Conservation (phyloP, 768 basidiomycete species). For the Podaxis rugospora region DNA sequence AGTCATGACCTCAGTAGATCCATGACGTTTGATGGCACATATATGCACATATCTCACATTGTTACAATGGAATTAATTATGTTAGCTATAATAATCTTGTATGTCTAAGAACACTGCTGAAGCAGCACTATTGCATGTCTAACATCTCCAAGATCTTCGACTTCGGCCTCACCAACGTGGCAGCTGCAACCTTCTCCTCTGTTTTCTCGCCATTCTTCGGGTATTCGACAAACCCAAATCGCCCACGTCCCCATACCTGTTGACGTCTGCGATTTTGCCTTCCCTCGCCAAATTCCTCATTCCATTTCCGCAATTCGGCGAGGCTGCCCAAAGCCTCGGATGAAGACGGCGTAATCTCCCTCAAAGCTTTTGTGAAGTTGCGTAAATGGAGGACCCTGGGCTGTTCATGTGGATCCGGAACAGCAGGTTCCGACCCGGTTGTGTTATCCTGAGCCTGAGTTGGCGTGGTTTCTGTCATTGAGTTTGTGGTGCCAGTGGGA, state of each 20-base stretch:
- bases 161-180: constrained; percentile 5
- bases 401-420: constrained; percentile 6
- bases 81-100: neutral
- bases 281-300: constrained; percentile 92
- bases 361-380: constrained; percentile 82
- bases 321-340: constrained; percentile 79
- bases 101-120: neutral
- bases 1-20: neutral
- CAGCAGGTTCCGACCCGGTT: neutral
- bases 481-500: neutral
- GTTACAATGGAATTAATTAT: neutral
- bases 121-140: neutral
- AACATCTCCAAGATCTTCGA: constrained; percentile 5
- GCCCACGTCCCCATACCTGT: constrained; percentile 83
- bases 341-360: constrained; percentile 86
- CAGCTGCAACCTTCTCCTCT: constrained; percentile 39
- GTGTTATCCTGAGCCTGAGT: neutral
- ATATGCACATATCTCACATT: neutral
- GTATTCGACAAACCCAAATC: constrained; percentile 77
- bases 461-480: neutral
- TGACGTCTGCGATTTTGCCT: constrained; percentile 56
- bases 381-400: constrained; percentile 28
- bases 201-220: constrained; percentile 20
- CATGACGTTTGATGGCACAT: neutral
- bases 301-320: constrained; percentile 79